Evolutionary conservation across 257 asterid species (phyloP).

Genomic region (Anisodus tanguticus): DNA sequence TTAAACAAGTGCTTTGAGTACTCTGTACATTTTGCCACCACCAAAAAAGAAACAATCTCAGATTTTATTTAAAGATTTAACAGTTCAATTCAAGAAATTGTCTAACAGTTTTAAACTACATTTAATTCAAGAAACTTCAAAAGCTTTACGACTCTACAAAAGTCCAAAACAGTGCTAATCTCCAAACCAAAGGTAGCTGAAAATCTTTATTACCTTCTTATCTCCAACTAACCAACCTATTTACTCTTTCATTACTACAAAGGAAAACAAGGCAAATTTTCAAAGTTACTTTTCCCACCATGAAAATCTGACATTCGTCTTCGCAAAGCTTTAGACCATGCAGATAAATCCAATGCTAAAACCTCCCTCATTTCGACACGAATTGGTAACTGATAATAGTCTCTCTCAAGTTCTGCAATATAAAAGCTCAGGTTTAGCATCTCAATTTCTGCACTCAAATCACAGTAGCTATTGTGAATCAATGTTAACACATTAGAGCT

Average conservation of each 20-base stretch:
- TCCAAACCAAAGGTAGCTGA: not conserved
- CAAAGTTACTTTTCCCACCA: conserved; percentile 29
- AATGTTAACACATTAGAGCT: not conserved
- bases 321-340: conserved; percentile 3
- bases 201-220: conserved; percentile 11
- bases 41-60: not conserved
- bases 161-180: not conserved
- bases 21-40: not conserved
- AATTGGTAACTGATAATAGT: not conserved
- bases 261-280: not conserved
- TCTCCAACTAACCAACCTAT: conserved; percentile 27
- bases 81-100: not conserved
- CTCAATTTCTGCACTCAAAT: not conserved
- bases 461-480: not conserved
- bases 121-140: conserved; percentile 17
- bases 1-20: not conserved
- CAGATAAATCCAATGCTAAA: conserved; percentile 24
- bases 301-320: conserved; percentile 26
- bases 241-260: conserved; percentile 4
- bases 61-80: not conserved
- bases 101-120: not conserved
- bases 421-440: not conserved
- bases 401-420: not conserved
- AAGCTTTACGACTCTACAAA: not conserved
- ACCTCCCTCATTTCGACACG: not conserved